Conservation (phyloP, 2,329 filamentous ascomycete genomes). For the Exophiala xenobiotica region DNA sequence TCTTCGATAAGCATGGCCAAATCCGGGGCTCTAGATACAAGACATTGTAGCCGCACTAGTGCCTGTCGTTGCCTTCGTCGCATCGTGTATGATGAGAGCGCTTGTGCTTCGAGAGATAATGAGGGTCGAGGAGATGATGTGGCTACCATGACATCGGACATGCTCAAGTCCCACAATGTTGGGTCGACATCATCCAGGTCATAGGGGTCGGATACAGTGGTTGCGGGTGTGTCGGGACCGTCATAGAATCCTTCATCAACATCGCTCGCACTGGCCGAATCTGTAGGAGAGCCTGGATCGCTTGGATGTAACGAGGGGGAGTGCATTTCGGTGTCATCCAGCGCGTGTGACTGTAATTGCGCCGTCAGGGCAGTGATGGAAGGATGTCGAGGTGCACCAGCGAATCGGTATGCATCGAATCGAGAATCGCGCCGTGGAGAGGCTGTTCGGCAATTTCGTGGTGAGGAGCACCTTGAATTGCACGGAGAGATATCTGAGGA, state of each 20-base stretch:
- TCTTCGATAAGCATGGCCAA: conserved; percentile 33
- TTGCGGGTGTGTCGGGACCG: conserved; percentile 27
- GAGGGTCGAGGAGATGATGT: conserved; percentile 30
- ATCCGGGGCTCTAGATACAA: conserved; percentile 28
- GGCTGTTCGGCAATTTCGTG: conserved; percentile 13
- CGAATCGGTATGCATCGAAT: conserved; percentile 26
- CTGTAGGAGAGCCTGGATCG: conserved; percentile 16
- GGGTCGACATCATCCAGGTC: conserved; percentile 28
- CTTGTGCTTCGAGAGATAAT: conserved; percentile 31
- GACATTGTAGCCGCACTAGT: conserved; percentile 31
- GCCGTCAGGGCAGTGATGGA: conserved; percentile 29
- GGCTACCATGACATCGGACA: conserved; percentile 26
- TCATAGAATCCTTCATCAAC: conserved; percentile 31
- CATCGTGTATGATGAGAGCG: conserved; percentile 27
- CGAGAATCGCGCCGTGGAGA: conserved; percentile 24
- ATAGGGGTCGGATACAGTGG: conserved; percentile 23
- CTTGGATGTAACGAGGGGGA: conserved; percentile 20
- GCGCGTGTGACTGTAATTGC: conserved; percentile 28
- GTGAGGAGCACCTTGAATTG: conserved; percentile 29
- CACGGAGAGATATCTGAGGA: conserved; percentile 29
- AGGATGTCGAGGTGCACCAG: conserved; percentile 16
- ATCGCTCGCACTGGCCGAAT: conserved; percentile 20
- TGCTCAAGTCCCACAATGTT: conserved; percentile 29
- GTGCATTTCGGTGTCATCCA: conserved; percentile 22
- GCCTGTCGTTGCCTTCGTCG: conserved; percentile 29